Base-by-base conservation (phyloP, 192 early-diverging fungal species). In the Backusella liffmaniae region DNA sequence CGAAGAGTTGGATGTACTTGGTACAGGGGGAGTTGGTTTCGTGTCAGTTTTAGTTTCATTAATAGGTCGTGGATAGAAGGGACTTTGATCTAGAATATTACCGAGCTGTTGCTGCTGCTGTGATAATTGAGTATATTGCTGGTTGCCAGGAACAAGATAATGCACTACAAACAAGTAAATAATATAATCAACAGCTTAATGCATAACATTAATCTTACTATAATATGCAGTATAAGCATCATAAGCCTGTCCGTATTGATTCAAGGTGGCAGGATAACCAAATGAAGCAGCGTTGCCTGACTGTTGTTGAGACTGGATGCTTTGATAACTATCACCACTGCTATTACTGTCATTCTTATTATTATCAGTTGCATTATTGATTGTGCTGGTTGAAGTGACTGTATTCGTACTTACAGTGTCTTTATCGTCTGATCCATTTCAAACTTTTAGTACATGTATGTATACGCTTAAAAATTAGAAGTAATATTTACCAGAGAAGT, bases 1-100 rank as follows among this genome's bases (percentile, higher is more conserved):
- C 0, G 74, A 75, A 53, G 73, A 73, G 35, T 46, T 77, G 3
- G 77, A 70, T 70, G 79, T 77, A 66, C 71, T 82, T n/a, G 80
- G 80, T 30, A 79, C 76, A 29, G 78, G 80, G 66, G 78, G 65
- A 10, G 83, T 72, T 26, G 59, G 74, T 30, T 62, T 37, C 18
- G 56, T 26, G 2, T 73, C 72, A 0, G 62, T 1, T 46, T 74
- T 67, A 16, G 30, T 7, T 46, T 71, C 13, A 15, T 26, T 62
- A 3, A 4, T 26, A 29, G 56, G 26, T 62, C 56, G 26, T 62
- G 56, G 56, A 13, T 62, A 62, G 29, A 62, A 62, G 12, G 56
- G 10, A 29, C 0, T 62, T 29, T 62, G 56, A 1, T 12, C 26
- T 29, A 62, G 26, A 62, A 62, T 62, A 7, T 9, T 62, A 62